Percentiles rank a stretch among this genome's conserved stretches.
phyloP scores from a whole-genome alignment of 1,284 basidiomycete genomes.

The Amylostereum chailletii region DNA sequence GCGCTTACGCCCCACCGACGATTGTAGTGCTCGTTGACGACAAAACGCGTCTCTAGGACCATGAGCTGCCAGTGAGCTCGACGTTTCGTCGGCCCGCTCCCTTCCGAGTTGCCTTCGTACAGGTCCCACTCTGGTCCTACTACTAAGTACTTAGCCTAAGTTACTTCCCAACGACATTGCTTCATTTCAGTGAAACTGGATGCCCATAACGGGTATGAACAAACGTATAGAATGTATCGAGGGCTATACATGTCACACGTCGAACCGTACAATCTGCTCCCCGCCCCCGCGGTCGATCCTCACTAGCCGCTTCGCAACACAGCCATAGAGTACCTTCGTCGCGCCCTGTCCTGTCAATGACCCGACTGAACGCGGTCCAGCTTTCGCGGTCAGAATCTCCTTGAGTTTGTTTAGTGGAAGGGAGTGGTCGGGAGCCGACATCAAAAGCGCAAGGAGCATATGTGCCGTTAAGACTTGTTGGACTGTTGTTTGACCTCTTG shows the following conservation, averaged over 20 bases:
- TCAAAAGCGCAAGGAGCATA: slow-evolving; percentile 48
- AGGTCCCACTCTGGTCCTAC: too few relatives aligned
- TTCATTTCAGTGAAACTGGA: too few relatives aligned
- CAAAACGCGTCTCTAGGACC: too few relatives aligned
- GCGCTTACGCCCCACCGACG: too few relatives aligned
- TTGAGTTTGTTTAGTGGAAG: slow-evolving; percentile 58
- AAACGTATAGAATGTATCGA: not conserved
- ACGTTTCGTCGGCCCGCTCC: too few relatives aligned
- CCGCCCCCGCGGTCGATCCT: slow-evolving; percentile 66
- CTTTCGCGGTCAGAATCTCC: slow-evolving; percentile 37
- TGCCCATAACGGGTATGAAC: not conserved
- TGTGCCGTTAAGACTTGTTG: slow-evolving; percentile 66
- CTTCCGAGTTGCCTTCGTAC: too few relatives aligned
- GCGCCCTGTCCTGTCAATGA: slow-evolving; percentile 42
- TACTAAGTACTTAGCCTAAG: too few relatives aligned
- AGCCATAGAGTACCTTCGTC: slow-evolving; percentile 24
- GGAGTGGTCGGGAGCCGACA: slow-evolving; percentile 39
- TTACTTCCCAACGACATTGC: too few relatives aligned
- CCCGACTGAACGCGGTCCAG: slow-evolving; percentile 22
- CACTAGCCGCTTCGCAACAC: slow-evolving; percentile 63
- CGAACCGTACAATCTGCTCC: slow-evolving; percentile 66
- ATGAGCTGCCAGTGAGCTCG: too few relatives aligned
- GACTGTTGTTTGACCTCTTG: slow-evolving; percentile 28
- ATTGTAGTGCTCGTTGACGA: too few relatives aligned
- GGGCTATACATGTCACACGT: slow-evolving; percentile 21